Base-by-base conservation (phyloP, 2,329 filamentous ascomycete genomes). In the Cladosporium cucumerinum region DNA sequence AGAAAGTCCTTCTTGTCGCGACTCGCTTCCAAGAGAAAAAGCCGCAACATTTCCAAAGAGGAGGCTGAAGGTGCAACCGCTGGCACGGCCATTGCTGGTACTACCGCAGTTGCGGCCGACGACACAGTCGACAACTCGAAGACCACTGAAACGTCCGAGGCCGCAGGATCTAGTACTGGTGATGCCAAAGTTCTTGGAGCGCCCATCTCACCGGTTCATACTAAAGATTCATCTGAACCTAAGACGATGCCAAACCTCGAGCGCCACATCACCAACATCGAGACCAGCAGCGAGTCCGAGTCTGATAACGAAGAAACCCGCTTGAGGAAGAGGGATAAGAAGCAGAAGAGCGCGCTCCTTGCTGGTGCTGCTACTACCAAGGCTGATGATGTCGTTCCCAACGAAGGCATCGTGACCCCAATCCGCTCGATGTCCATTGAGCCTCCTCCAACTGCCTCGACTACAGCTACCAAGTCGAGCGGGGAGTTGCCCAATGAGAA, bases 231-330 rank as follows among this genome's bases (percentile, higher is more conserved):
- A 63, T 46, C 61, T 39, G 49, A 21, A 6, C 28, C 55, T 16
- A 57, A 58, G 28, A 66, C 51, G n/a, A 69, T 66, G 62, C 72
- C 72, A 3, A 66, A 72, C 34, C 69, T 75, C n/a, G 74, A 75
- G 54, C 67, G 73, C 14, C 73, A 75, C 61, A 73, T 75, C 28
- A 72, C 72, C 4, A 59, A 67, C 26, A 73, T 76, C 51, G 69
- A 68, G 2, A 70, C 71, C 28, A 74, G 71, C 23, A 67, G 68
- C 55, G 54, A 58, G 18, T 58, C 54, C 18, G 26, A 39, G 32
- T 58, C 54, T 11, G 62, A 67, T 10, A 66, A 65, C 30, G 70
- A 70, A 25, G 69, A 66, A 3, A 65, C 65, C 8, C 48, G 54
- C 25, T 43, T 39, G 65, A 66, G 43, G 65, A 69, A 57, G 66